Conservation (phyloP, 345 rosid species). For the Punica granatum region DNA sequence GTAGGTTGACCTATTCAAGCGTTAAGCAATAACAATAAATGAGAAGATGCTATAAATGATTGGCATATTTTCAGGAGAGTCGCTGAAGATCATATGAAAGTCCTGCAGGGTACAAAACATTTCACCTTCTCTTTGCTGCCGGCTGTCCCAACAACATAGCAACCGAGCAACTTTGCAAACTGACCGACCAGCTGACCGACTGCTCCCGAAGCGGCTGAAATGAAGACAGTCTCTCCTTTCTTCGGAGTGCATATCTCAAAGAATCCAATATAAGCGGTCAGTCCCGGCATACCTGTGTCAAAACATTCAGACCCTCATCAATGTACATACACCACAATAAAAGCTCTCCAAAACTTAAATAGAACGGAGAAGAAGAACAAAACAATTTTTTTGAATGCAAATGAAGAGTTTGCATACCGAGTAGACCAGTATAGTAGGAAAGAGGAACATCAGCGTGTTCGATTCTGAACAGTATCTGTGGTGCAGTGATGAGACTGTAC, state of each 20-base stretch:
- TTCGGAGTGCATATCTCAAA: slow-evolving; percentile 12
- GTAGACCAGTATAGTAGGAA: slow-evolving; percentile 16
- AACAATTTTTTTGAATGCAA: neutral
- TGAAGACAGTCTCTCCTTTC: slow-evolving; percentile 14
- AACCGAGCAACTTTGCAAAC: slow-evolving; percentile 18
- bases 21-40: neutral
- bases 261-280: slow-evolving; percentile 15
- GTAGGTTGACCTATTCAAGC: slow-evolving; percentile 27
- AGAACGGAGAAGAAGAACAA: neutral
- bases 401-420: neutral
- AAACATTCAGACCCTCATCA: neutral
- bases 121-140: slow-evolving; percentile 18
- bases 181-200: slow-evolving; percentile 15
- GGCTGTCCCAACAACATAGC: slow-evolving; percentile 19
- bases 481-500: slow-evolving; percentile 7
- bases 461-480: slow-evolving; percentile 9
- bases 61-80: too few relatives aligned
- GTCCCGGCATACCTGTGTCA: slow-evolving; percentile 7
- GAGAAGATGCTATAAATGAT: neutral
- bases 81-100: too few relatives aligned
- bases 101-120: too few relatives aligned
- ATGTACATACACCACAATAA: neutral
- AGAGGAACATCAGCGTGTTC: slow-evolving; percentile 16
- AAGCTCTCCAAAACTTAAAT: neutral
- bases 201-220: slow-evolving; percentile 6